phyloP scores from a whole-genome alignment of 1,284 basidiomycete species.

The Leccinum cinnamomeum region DNA sequence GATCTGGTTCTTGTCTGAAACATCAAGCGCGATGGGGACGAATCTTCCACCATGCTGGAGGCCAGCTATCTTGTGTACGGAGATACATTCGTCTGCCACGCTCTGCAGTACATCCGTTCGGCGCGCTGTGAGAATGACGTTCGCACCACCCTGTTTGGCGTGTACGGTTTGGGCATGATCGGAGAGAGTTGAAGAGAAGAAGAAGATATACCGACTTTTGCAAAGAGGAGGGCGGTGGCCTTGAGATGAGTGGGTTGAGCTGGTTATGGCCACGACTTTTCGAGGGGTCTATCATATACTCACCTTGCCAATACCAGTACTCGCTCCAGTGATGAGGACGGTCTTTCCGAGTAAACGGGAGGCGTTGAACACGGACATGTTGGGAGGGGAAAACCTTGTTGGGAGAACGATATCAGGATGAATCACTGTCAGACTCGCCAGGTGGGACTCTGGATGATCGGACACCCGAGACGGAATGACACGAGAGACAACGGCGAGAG shows the following conservation, averaged over 20 bases:
- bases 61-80: conserved; percentile 71
- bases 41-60: conserved; percentile 73
- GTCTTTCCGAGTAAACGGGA: conserved; percentile 80
- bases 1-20: conserved; percentile 71
- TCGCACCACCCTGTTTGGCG: conserved; percentile 64
- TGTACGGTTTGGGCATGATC: neutral
- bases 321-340: conserved; percentile 85
- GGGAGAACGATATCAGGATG: neutral
- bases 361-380: conserved; percentile 78
- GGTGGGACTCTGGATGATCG: conserved; percentile 1
- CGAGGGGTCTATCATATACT: neutral
- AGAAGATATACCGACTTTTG: conserved; percentile 53
- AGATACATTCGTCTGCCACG: conserved; percentile 63
- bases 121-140: conserved; percentile 74
- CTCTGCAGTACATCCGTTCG: conserved; percentile 61
- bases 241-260: conserved; percentile 31
- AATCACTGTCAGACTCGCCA: neutral
- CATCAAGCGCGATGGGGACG: conserved; percentile 66
- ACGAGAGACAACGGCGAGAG: neutral
- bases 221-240: conserved; percentile 84
- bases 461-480: conserved; percentile 4
- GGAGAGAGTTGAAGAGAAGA: neutral
- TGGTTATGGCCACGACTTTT: neutral
- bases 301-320: conserved; percentile 80
- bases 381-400: conserved; percentile 20